Evolutionary conservation across 192 early-diverging fungal genomes (phyloP), one percentile per base, ranked within the genome.

Genomic region (Mortierella claussenii): DNA sequence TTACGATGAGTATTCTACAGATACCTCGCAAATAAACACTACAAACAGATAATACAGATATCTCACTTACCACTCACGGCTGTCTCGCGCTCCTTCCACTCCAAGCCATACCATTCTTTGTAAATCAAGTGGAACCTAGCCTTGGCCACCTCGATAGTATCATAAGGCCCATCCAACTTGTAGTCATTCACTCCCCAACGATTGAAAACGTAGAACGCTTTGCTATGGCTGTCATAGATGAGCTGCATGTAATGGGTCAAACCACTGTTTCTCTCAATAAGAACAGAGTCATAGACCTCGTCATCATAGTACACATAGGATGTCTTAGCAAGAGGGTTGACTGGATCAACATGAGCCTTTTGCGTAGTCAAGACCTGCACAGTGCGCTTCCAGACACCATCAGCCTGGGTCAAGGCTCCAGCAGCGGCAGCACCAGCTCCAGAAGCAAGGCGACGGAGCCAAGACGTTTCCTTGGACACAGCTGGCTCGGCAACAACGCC

Each of bases 91-190:
- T 59, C n/a, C 18, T 8, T 21, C 69, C 69, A 73, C 27, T 64
- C 55, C 2, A 73, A 30, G 6, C 59, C 68, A 26, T 46, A 69
- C 34, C 51, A 44, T 31, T 69, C 51, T 20, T 28, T 59, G 55
- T 40, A 73, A 17, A 53, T 64, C n/a, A 55, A 18, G 27, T 58
- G 48, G 69, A 73, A 63, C n/a, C 60, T 40, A 4, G 54, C 1
- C 60, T 73, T 73, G 40, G 69, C 69, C 4, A 17, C 21, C 55
- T 73, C 60, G 13, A 73, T 36, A 3, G 60, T 73, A 0, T 56
- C 36, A 36, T 73, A 55, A 23, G 69, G 69, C 51, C 69, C 69
- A 46, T 73, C 55, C 31, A 73, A 11, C 46, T 63, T 57, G 60
- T 58, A 63, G n/a, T 73, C 60, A 11, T 24, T 61, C 60, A 60